These are phyloP conservation scores for Podaxis rugospora DNA, from an alignment of 768 basidiomycete genomes.

Conservation along the genomic window DNA sequence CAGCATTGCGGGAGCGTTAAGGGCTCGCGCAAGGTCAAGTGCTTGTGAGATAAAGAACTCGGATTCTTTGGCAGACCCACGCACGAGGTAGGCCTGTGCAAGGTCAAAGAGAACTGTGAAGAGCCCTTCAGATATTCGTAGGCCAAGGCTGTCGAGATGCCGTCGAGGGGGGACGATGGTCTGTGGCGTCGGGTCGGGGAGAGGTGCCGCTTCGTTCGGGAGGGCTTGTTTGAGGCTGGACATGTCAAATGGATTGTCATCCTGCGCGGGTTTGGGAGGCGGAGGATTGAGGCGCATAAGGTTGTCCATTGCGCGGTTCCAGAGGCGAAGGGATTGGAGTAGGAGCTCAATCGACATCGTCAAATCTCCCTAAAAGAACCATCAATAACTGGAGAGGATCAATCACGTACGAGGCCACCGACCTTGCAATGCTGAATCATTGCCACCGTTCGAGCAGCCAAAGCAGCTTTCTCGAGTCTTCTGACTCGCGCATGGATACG, in stretches of 20 bases:
- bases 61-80: conserved; percentile 83
- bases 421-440: conserved; percentile 68
- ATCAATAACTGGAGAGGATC: background rate
- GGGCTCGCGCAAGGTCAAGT: conserved; percentile 60
- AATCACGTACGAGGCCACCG: conserved; percentile 12
- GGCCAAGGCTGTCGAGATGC: conserved; percentile 45
- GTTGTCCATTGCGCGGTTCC: conserved; percentile 75
- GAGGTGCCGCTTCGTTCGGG: conserved; percentile 20
- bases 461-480: conserved; percentile 62
- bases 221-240: conserved; percentile 38
- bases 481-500: conserved; percentile 57
- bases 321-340: conserved; percentile 70
- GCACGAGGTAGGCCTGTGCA: conserved; percentile 54
- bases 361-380: conserved; percentile 52
- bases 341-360: conserved; percentile 51
- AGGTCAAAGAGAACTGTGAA: conserved; percentile 63
- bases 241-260: conserved; percentile 59
- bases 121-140: conserved; percentile 62
- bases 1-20: conserved; percentile 61
- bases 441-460: conserved; percentile 67
- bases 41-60: conserved; percentile 83
- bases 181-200: conserved; percentile 16
- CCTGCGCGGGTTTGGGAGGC: conserved; percentile 24
- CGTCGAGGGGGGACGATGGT: conserved; percentile 24
- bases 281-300: conserved; percentile 54